A percentile compares a stretch with the other conserved stretches of the same genome.
These are phyloP conservation scores for Limnanthes douglasii DNA, from an alignment of 345 rosid genomes.

Conservation along the genomic window DNA sequence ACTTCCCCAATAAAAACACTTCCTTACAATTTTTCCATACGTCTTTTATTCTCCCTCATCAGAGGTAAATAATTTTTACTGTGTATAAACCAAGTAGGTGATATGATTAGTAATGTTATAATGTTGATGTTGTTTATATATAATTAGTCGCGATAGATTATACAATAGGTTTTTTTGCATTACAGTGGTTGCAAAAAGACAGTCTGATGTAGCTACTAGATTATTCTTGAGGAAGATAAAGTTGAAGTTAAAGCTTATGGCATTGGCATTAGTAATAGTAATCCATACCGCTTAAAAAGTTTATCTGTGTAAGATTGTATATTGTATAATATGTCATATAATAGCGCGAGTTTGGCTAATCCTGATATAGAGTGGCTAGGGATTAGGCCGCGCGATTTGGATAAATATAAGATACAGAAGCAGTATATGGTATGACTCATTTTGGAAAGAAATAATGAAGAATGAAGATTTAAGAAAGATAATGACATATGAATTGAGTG, in stretches of 20 bases:
- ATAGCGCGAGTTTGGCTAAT: constrained; percentile 85
- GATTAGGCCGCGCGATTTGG: constrained; percentile 84
- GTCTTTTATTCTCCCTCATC: no score
- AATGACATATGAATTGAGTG: no score
- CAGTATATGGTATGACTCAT: no score
- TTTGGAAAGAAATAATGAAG: no score
- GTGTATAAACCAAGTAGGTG: constrained; percentile 81
- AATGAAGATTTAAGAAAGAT: no score
- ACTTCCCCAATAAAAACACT: no score
- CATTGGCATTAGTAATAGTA: constrained; percentile 87
- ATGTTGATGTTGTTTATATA: constrained; percentile 93
- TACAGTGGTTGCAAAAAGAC: constrained; percentile 88
- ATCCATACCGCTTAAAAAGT: constrained; percentile 87
- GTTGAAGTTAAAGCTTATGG: constrained; percentile 78
- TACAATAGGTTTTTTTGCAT: constrained; percentile 91
- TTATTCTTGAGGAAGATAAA: constrained; percentile 91
- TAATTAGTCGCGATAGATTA: constrained; percentile 86
- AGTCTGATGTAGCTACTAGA: constrained; percentile 95
- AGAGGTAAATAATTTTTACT: constrained; percentile 98
- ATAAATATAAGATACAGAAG: constrained; percentile 78
- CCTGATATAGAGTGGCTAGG: constrained; percentile 97
- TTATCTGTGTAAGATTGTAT: constrained; percentile 92
- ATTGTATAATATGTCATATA: constrained; percentile 95
- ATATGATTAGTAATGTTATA: constrained; percentile 82
- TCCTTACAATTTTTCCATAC: no score